Evolutionary conservation across 495 filamentous ascomycete species (phyloP).

Genomic region (Tuber aestivum): DNA sequence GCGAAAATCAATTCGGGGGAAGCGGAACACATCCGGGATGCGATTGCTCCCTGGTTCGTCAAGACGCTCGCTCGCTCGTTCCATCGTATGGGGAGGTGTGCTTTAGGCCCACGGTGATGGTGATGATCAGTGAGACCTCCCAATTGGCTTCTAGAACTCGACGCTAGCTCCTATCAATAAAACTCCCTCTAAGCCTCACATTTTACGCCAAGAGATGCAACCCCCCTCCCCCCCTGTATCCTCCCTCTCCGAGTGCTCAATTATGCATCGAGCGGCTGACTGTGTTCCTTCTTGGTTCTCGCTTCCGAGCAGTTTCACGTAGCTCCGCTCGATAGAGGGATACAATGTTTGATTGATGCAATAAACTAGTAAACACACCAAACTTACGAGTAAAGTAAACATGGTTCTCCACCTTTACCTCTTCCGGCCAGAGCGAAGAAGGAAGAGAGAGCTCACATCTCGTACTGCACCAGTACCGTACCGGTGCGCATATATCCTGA

Average conservation of each 20-base stretch:
- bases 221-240: neutral
- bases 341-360: conserved; percentile 1
- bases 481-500: neutral
- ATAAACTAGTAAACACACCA: conserved; percentile 1
- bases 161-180: neutral
- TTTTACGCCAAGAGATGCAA: neutral
- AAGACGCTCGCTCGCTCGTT: neutral
- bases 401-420: neutral
- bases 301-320: neutral
- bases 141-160: neutral
- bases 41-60: neutral
- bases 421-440: neutral
- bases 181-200: neutral
- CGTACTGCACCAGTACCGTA: too few species aligned
- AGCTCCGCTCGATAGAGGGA: neutral
- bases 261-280: neutral
- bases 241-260: neutral
- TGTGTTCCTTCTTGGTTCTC: neutral
- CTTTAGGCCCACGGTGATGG: too few species aligned
- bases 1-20: too few species aligned
- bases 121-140: neutral
- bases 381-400: conserved; percentile 5
- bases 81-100: too few species aligned
- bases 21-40: neutral
- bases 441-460: conserved; percentile 4